These are phyloP conservation scores for Sporobolomyces pararoseus DNA, from an alignment of 768 basidiomycete genomes.

Conservation along the genomic window DNA sequence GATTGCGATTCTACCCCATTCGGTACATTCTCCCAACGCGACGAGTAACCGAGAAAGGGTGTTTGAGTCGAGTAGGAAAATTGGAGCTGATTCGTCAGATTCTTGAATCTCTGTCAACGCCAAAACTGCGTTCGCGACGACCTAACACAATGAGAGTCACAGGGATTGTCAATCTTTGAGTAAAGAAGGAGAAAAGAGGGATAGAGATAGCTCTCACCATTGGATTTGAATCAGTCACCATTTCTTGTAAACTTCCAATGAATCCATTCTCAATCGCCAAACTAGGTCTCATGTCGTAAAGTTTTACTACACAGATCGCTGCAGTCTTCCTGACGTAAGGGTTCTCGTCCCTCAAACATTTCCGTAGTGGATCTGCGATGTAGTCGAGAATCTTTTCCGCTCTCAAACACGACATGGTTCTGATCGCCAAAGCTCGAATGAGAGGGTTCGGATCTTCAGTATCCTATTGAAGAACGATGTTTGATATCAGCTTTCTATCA, in stretches of 20 bases:
- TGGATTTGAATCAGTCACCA: constrained; percentile 93
- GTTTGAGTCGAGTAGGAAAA: constrained; percentile 76
- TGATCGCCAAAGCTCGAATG: constrained; percentile 89
- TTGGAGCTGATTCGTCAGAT: constrained; percentile 55
- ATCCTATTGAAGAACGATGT: constrained; percentile 58
- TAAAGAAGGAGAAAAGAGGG: not conserved
- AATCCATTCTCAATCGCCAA: constrained; percentile 93
- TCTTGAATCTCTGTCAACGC: constrained; percentile 88
- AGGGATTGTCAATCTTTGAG: not conserved
- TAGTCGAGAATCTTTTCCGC: constrained; percentile 99
- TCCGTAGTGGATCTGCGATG: constrained; percentile 88
- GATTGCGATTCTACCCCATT: constrained; percentile 96
- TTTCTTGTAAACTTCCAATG: constrained; percentile 77
- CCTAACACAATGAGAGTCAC: constrained; percentile 54
- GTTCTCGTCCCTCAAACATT: constrained; percentile 88
- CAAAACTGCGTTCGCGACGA: constrained; percentile 92
- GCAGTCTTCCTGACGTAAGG: constrained; percentile 99
- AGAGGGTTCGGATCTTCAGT: constrained; percentile 95
- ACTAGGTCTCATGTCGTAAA: constrained; percentile 95
- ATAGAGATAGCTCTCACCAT: constrained; percentile 61
- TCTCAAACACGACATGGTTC: constrained; percentile 94
- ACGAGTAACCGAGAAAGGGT: constrained; percentile 86
- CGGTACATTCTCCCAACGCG: constrained; percentile 94
- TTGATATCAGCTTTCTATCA: not conserved
- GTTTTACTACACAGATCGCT: constrained; percentile 90